Evolutionary conservation across 2,329 filamentous ascomycete species (phyloP).

Genomic region (Botrytis squamosa): DNA sequence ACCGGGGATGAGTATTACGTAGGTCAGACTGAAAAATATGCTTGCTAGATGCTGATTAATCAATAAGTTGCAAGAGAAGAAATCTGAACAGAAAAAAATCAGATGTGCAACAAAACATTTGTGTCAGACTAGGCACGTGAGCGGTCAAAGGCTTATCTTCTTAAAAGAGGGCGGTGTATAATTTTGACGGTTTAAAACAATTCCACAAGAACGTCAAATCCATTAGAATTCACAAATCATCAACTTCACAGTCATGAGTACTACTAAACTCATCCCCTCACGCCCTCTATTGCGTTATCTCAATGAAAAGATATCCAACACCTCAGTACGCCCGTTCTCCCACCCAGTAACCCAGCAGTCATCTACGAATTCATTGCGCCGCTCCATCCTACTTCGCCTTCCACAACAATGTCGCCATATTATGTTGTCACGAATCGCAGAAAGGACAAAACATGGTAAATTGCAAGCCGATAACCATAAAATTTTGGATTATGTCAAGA

Average conservation of each 20-base stretch:
- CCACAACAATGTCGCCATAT: constrained; percentile 15
- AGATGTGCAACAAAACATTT: neutral
- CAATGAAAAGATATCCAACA: neutral
- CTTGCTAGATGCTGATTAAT: neutral
- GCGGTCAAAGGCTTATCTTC: neutral
- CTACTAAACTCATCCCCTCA: neutral
- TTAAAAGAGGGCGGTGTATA: neutral
- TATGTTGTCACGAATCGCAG: neutral
- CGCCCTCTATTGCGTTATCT: constrained; percentile 2
- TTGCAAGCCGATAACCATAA: constrained; percentile 2
- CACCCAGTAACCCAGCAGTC: neutral
- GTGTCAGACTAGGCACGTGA: neutral
- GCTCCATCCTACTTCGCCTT: neutral
- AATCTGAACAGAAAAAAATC: neutral
- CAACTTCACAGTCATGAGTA: neutral
- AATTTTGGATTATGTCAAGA: neutral
- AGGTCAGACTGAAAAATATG: neutral
- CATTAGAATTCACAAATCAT: neutral
- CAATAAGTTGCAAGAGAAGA: neutral
- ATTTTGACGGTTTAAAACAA: neutral
- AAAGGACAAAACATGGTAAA: neutral
- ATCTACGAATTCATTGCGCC: constrained; percentile 5
- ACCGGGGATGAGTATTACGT: neutral
- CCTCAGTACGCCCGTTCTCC: neutral
- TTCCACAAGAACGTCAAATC: neutral